Evolutionary conservation across 495 filamentous ascomycete genomes (phyloP), one percentile per base, ranked within the genome.

Genomic region (Cudoniella acicularis): DNA sequence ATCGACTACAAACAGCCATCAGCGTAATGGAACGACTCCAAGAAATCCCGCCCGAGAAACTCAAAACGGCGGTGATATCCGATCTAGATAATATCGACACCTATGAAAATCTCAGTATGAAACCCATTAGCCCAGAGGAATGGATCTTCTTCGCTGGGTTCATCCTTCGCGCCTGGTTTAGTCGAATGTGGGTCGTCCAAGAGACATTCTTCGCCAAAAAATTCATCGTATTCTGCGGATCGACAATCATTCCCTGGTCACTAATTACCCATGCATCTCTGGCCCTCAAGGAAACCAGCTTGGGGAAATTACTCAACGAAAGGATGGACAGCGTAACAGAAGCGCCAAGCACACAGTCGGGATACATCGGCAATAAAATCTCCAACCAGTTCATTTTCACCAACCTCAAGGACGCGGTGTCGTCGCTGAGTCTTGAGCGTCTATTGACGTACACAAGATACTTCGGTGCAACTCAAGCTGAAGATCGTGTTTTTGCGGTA

Each of bases 101-200:
- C 4, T 47, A 47, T 21, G 20, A 47, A 8, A 47, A 21, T 4
- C 43, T 47, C n/a, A 17, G 20, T 8, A 47, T 40, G 18, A 23
- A 23, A 45, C 20, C 13, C 25, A 23, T 52, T 17, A 23, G 18
- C 0, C 0, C 1, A 21, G n/a, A 21, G 18, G 48, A 59, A 46
- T 64, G 61, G 61, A 3, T n/a, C 36, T 23, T 46, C 17, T 64
- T 56, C 49, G 59, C 45, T 45, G 45, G 36, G 8, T 57, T 62
- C 52, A 9, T 62, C 16, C 54, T 36, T 2, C 52, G 59, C 23
- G 46, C 43, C 2, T 62, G 59, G 59, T 62, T 57, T 22, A 23
- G 59, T 21, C 53, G 59, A 26, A 52, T 62, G 22, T 62, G 59
- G 59, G 54, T 62, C 26, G 41, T 62, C 8, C 59, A 62, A 52